Evolutionary conservation across 495 filamentous ascomycete species (phyloP).

Genomic region (Achaetomiella virescens): DNA sequence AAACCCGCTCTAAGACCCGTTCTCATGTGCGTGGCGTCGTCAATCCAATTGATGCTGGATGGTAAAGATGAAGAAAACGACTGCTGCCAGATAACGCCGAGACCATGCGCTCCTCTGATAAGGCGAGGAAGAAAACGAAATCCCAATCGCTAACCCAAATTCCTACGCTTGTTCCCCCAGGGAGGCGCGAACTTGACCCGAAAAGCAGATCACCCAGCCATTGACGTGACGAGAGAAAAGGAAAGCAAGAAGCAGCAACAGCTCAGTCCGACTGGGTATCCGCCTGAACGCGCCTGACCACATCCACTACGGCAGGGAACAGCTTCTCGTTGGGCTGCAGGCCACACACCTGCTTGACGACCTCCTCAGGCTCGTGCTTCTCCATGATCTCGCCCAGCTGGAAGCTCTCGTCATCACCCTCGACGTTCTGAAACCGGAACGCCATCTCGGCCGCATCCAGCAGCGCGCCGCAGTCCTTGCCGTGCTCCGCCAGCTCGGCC

Average conservation of each 20-base stretch:
- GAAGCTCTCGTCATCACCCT: conserved; percentile 77
- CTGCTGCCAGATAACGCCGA: conserved; percentile 1
- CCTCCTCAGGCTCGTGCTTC: conserved; percentile 57
- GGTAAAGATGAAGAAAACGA: neutral
- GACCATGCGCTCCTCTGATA: conserved; percentile 6
- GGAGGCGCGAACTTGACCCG: neutral
- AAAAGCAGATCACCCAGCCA: neutral
- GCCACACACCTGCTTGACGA: conserved; percentile 66
- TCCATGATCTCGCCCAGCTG: conserved; percentile 80
- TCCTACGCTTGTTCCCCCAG: neutral
- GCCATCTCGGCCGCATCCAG: conserved; percentile 77
- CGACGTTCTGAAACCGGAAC: conserved; percentile 86
- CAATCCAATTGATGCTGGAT: neutral
- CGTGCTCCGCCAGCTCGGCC: conserved; percentile 71
- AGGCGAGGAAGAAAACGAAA: neutral
- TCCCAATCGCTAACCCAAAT: conserved; percentile 9
- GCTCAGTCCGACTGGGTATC: conserved; percentile 37
- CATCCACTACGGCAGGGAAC: conserved; percentile 60
- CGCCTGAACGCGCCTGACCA: conserved; percentile 73
- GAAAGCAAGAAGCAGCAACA: neutral
- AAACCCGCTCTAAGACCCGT: neutral
- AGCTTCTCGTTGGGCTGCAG: conserved; percentile 66
- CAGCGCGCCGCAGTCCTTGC: conserved; percentile 61
- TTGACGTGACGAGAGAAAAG: neutral
- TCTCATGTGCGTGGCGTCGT: conserved; percentile 4